These are phyloP conservation scores for Xylaria sp. DNA, from an alignment of 2,329 filamentous ascomycete species.

Conservation along the genomic window DNA sequence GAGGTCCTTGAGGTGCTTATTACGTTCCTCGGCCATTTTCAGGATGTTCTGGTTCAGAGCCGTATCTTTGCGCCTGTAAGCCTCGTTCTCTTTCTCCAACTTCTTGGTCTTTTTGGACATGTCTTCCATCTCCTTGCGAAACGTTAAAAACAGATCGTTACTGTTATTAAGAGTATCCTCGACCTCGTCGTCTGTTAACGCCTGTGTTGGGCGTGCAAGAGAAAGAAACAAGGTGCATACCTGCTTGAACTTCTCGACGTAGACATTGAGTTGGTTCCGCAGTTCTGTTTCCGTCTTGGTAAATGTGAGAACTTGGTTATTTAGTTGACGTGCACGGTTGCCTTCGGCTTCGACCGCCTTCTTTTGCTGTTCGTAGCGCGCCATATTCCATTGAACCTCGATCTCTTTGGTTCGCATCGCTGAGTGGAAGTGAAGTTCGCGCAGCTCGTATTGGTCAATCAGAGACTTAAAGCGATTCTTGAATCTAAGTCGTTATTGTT, in stretches of 20 bases:
- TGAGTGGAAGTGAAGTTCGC: slow-evolving; percentile 92
- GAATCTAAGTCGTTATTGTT: slow-evolving; percentile 63
- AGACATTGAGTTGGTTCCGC: slow-evolving; percentile 93
- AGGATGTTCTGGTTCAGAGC: slow-evolving; percentile 93
- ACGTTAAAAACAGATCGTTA: slow-evolving; percentile 95
- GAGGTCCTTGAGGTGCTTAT: slow-evolving; percentile 73
- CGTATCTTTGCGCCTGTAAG: slow-evolving; percentile 89
- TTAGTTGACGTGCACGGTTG: slow-evolving; percentile 80
- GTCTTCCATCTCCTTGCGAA: slow-evolving; percentile 98
- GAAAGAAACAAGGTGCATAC: slow-evolving; percentile 58
- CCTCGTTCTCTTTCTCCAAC: slow-evolving; percentile 94
- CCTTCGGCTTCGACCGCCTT: slow-evolving; percentile 85
- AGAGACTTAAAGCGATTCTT: slow-evolving; percentile 92
- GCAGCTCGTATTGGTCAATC: slow-evolving; percentile 94
- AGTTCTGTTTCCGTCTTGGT: slow-evolving; percentile 95
- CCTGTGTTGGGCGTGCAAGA: slow-evolving; percentile 35
- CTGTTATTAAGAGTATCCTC: slow-evolving; percentile 98
- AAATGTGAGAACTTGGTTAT: slow-evolving; percentile 90
- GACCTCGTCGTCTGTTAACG: slow-evolving; percentile 70
- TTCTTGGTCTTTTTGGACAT: slow-evolving; percentile 99
- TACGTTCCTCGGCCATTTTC: slow-evolving; percentile 94
- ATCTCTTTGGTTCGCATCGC: slow-evolving; percentile 93
- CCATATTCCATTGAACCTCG: slow-evolving; percentile 90
- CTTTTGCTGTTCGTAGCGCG: slow-evolving; percentile 86
- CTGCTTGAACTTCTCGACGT: slow-evolving; percentile 99